A percentile compares a stretch with the other conserved stretches of the same genome.
phyloP scores from a whole-genome alignment of 768 basidiomycete genomes.

The Chalciporus piperatus region DNA sequence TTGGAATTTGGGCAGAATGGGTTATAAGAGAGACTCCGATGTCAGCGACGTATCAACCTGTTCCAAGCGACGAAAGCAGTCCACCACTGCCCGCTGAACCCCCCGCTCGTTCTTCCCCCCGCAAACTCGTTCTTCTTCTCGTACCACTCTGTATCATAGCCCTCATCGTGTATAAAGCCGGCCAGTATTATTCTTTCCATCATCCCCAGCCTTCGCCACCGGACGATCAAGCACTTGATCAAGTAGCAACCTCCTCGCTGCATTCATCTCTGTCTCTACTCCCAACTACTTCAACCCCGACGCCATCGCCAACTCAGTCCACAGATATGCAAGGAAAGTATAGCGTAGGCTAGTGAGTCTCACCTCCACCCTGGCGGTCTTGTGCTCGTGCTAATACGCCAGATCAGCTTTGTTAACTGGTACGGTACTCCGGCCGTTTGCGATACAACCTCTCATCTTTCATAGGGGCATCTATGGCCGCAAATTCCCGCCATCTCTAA shows the following conservation, averaged over 20 bases:
- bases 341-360: conserved; percentile 77
- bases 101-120: conserved; percentile 25
- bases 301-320: conserved; percentile 16
- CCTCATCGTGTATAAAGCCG: conserved; percentile 42
- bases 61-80: conserved; percentile 17
- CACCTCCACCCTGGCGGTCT: background rate
- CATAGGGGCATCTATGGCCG: conserved; percentile 92
- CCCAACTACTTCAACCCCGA: conserved; percentile 3
- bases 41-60: conserved; percentile 19
- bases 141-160: conserved; percentile 36
- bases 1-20: conserved; percentile 18
- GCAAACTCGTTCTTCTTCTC: conserved; percentile 35
- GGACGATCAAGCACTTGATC: conserved; percentile 14
- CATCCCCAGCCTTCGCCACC: conserved; percentile 3
- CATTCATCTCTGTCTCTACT: conserved; percentile 4
- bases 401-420: conserved; percentile 74
- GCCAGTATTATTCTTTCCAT: conserved; percentile 35
- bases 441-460: conserved; percentile 5
- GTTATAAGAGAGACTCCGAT: conserved; percentile 17
- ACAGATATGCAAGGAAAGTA: conserved; percentile 57
- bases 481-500: conserved; percentile 82
- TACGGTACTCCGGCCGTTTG: conserved; percentile 25
- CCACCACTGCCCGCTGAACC: conserved; percentile 17
- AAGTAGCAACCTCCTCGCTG: conserved; percentile 6
- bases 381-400: conserved; percentile 5